Evolutionary conservation across 208 protist species (phyloP).

Genomic region (Crithidia expoeki): DNA sequence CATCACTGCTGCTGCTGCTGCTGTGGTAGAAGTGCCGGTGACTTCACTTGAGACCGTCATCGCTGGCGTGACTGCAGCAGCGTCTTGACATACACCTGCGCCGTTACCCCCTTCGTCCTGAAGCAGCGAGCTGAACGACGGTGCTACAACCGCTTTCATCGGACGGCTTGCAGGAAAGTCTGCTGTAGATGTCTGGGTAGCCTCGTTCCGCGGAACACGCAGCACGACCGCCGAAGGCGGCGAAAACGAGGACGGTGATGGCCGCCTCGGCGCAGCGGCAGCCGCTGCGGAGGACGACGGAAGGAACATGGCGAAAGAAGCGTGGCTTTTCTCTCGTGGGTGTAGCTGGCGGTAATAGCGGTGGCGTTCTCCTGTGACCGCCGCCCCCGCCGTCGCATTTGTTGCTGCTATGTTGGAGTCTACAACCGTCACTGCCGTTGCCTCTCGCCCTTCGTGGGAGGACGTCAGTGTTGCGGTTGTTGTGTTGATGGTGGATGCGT

Average conservation of each 20-base stretch:
- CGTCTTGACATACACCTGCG: not conserved
- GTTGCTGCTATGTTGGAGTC: no score
- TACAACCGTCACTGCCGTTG: no score
- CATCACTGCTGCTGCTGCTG: not conserved
- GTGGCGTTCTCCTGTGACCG: not conserved
- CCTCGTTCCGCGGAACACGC: slow-evolving; percentile 12
- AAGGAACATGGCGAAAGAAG: not conserved
- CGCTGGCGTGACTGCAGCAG: not conserved
- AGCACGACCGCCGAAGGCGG: not conserved
- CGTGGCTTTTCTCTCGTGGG: not conserved
- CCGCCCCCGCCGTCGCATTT: no score
- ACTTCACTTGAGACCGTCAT: not conserved
- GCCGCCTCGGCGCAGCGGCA: not conserved
- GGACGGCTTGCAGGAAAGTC: not conserved
- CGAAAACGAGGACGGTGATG: not conserved
- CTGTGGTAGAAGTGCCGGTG: not conserved
- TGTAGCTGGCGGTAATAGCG: not conserved
- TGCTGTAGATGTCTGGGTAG: not conserved
- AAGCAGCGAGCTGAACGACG: not conserved
- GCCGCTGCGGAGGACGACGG: not conserved
- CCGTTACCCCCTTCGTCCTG: not conserved
- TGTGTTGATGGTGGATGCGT: slow-evolving; percentile 11
- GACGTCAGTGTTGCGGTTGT: not conserved
- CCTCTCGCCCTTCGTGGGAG: not conserved
- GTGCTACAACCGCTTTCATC: not conserved